Percentiles rank a stretch among this genome's conserved stretches.
phyloP scores from a whole-genome alignment of 2,329 filamentous ascomycete species.

The Curvularia hawaiiensis region DNA sequence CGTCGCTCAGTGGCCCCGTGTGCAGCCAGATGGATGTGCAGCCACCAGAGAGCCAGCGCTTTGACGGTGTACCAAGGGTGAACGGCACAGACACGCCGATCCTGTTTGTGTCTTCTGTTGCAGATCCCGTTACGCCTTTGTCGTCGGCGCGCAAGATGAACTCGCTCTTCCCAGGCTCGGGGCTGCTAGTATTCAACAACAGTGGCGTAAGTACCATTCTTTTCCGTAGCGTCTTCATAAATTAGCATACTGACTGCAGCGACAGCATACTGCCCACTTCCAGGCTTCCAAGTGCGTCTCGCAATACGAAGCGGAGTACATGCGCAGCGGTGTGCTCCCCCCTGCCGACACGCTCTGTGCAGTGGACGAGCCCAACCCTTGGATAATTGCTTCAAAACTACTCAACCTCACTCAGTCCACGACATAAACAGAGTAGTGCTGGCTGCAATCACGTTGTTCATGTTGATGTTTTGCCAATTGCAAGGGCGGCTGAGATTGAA shows the following conservation, averaged over 20 bases:
- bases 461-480: background rate
- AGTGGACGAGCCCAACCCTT: slow-evolving; percentile 24
- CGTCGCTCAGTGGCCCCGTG: slow-evolving; percentile 12
- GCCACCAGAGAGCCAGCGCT: slow-evolving; percentile 27
- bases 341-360: slow-evolving; percentile 18
- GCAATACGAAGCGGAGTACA: slow-evolving; percentile 19
- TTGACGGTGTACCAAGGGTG: slow-evolving; percentile 17
- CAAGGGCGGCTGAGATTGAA: background rate
- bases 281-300: slow-evolving; percentile 18
- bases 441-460: background rate
- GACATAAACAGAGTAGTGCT: background rate
- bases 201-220: slow-evolving; percentile 17
- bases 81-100: slow-evolving; percentile 16
- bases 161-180: slow-evolving; percentile 46
- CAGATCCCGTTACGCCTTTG: slow-evolving; percentile 62
- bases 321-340: slow-evolving; percentile 20
- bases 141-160: slow-evolving; percentile 47
- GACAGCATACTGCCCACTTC: slow-evolving; percentile 19
- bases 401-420: background rate
- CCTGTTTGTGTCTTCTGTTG: slow-evolving; percentile 15
- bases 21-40: slow-evolving; percentile 21
- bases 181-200: slow-evolving; percentile 47
- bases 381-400: slow-evolving; percentile 9
- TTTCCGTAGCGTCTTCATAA: background rate
- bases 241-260: background rate